Evolutionary conservation across 73 alveolate species (phyloP).

Genomic region (Paramecium bursaria): DNA sequence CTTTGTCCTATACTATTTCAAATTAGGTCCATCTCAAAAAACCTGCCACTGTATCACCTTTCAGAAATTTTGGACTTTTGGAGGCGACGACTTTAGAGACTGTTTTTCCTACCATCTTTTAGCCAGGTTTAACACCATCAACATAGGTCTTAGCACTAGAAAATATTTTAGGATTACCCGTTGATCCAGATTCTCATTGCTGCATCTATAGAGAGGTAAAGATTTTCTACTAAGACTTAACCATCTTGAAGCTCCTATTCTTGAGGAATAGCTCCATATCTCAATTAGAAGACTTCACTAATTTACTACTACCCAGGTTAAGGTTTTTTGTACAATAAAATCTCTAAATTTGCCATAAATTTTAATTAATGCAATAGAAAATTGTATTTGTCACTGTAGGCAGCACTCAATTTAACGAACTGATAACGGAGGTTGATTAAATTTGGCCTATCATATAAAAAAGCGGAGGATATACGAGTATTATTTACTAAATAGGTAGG

Average conservation of each 20-base stretch:
- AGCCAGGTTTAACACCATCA: slow-evolving; percentile 68
- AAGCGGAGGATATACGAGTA: background rate
- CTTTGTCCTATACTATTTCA: slow-evolving; percentile 30
- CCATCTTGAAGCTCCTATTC: slow-evolving; percentile 61
- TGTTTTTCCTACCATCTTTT: slow-evolving; percentile 57
- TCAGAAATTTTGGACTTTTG: slow-evolving; percentile 55
- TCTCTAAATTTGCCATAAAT: no score
- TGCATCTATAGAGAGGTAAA: slow-evolving; percentile 68
- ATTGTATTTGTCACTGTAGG: slow-evolving; percentile 53
- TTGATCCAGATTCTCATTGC: slow-evolving; percentile 72
- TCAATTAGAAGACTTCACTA: slow-evolving; percentile 52
- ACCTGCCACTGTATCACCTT: slow-evolving; percentile 66
- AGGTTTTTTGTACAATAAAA: no score
- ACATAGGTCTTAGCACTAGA: slow-evolving; percentile 64
- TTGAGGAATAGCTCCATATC: slow-evolving; percentile 21
- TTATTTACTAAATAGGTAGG: slow-evolving; percentile 7
- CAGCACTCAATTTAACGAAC: slow-evolving; percentile 21
- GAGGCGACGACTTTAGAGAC: slow-evolving; percentile 65
- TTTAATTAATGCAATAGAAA: no score
- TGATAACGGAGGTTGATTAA: slow-evolving; percentile 2
- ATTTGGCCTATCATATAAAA: background rate
- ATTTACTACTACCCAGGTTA: no score
- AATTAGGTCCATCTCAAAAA: slow-evolving; percentile 39
- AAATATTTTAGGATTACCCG: slow-evolving; percentile 5
- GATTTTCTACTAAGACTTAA: slow-evolving; percentile 51